Evolutionary conservation across 129 eudicot genomes (phyloP), one percentile per base, ranked within the genome.

Genomic region (Solidago caesia): DNA sequence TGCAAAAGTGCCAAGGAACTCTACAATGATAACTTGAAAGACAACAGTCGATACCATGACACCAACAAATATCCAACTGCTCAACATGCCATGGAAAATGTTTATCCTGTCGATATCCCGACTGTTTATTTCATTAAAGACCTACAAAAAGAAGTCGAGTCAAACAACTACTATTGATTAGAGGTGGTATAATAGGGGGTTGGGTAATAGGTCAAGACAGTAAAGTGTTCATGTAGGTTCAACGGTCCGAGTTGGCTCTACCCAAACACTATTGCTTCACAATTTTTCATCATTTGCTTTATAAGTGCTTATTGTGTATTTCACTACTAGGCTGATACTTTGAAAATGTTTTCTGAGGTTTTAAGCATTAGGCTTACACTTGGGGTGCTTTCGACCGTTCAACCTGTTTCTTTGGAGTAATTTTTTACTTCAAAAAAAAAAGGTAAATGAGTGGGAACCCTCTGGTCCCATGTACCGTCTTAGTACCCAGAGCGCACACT

Each of bases 11-110:
- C 70, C 70, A 43, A 65, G 70, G 52, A 42, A 65, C 70, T 65
- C 70, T 7, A 65, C 70, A 65, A 65, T 65, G 29, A 65, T 41
- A 65, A 65, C 70, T 44, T 65, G 70, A 43, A 65, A 65, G 51
- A 65, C 52, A 65, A 65, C 70, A 0, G 70, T 65, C 0, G 70
- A 65, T 65, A 65, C 12, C 70, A 65, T 65, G 26, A 65, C 70
- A n/a, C 27, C 70, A 14, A 65, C 6, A 6, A 65, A 65, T 65
- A 65, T 65, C 70, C 70, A 65, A 65, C 70, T 65, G 13, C 51
- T 65, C 25, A 65, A 44, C 70, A 65, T 65, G 51, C 70, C 70
- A n/a, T 14, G 70, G 29, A 65, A 65, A 7, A 65, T 65, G 70
- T 65, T 65, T 43, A 65, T 65, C 29, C 41, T 65, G 25, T 65